phyloP scores from a whole-genome alignment of 352 stramenopile genomes.

The Pythium apleroticum region DNA sequence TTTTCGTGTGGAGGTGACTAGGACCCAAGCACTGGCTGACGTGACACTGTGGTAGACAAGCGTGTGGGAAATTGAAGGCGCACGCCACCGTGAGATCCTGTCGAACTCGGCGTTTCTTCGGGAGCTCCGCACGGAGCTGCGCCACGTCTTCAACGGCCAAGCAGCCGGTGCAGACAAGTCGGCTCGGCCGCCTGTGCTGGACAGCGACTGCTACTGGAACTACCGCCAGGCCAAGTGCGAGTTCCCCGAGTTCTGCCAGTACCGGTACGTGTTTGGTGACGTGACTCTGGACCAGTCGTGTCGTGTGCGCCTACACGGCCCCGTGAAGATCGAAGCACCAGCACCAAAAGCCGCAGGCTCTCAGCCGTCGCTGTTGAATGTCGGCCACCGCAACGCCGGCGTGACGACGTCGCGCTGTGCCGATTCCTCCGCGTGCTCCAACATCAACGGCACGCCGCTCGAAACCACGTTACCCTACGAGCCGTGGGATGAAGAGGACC shows the following conservation, averaged over 20 bases:
- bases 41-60: conserved; percentile 45
- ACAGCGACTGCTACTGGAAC: conserved; percentile 86
- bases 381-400: conserved; percentile 15
- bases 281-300: conserved; percentile 83
- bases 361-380: conserved; percentile 5
- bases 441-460: conserved; percentile 14
- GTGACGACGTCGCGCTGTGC: conserved; percentile 16
- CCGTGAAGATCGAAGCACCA: neutral
- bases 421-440: conserved; percentile 2
- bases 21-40: neutral
- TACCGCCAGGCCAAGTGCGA: conserved; percentile 71
- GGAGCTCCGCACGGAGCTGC: conserved; percentile 68
- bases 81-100: conserved; percentile 71
- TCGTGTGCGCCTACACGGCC: conserved; percentile 38
- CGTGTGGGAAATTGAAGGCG: conserved; percentile 81
- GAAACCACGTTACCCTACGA: conserved; percentile 10
- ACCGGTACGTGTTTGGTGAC: conserved; percentile 80
- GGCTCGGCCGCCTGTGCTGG: conserved; percentile 59
- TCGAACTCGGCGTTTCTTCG: conserved; percentile 69
- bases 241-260: conserved; percentile 79
- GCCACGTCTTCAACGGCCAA: conserved; percentile 49
- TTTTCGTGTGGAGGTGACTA: no score
- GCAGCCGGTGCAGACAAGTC: conserved; percentile 21
- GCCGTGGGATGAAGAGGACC: conserved; percentile 13
- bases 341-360: neutral